Evolutionary conservation across 257 asterid genomes (phyloP).

Genomic region (Nicotiana tabacum): DNA sequence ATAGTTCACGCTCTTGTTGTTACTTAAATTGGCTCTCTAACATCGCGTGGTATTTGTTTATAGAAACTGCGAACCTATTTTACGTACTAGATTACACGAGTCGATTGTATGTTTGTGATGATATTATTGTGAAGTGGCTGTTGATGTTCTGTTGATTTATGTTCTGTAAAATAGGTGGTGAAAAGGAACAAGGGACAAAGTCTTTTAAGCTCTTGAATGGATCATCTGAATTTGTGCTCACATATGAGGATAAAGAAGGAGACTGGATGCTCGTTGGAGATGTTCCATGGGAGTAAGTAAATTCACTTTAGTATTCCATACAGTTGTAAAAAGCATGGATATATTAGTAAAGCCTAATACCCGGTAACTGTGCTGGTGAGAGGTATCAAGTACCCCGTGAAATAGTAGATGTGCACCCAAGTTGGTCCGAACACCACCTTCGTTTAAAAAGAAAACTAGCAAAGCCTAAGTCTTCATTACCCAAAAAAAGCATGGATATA

Average conservation of each 20-base stretch:
- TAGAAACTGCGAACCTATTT: neutral
- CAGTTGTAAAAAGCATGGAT: neutral
- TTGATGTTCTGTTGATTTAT: neutral
- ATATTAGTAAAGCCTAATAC: neutral
- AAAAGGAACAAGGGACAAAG: constrained; percentile 40
- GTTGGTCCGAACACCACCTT: too few species aligned
- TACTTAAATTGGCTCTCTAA: neutral
- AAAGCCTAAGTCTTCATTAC: neutral
- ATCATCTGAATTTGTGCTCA: constrained; percentile 70
- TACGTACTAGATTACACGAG: neutral
- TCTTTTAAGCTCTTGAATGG: constrained; percentile 66
- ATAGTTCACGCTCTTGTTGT: constrained; percentile 13
- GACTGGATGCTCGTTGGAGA: constrained; percentile 96
- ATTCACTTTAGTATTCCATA: neutral
- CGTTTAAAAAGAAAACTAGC: too few species aligned
- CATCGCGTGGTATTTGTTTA: neutral
- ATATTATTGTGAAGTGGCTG: neutral
- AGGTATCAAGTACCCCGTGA: too few species aligned
- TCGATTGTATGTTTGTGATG: neutral
- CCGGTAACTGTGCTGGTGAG: too few species aligned
- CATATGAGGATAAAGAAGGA: constrained; percentile 82
- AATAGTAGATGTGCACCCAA: too few species aligned
- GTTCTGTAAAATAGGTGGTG: constrained; percentile 33
- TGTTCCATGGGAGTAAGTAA: constrained; percentile 75
- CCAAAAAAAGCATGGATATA: neutral